phyloP scores from a whole-genome alignment of 2,329 filamentous ascomycete genomes.

The Raffaelea deltoideospora region DNA sequence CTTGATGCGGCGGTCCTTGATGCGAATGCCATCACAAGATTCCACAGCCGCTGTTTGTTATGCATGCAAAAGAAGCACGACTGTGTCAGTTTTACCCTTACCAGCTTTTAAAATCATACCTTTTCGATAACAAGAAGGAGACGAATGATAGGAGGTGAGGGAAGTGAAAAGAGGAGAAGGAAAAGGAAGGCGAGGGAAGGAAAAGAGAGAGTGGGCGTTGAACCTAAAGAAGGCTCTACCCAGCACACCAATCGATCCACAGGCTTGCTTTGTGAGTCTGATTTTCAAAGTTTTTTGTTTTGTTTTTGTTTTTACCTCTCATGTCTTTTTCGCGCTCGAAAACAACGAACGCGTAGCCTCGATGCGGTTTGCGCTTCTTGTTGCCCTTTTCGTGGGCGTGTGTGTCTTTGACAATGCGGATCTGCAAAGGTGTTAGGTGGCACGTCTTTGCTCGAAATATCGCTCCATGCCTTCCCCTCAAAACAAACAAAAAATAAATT shows the following conservation, averaged over 20 bases:
- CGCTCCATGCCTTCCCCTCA: conserved; percentile 1
- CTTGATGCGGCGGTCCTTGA: conserved; percentile 82
- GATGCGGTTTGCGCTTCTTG: conserved; percentile 68
- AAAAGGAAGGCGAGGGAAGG: no score
- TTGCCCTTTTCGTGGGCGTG: conserved; percentile 53
- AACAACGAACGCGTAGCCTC: conserved; percentile 91
- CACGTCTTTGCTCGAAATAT: no score
- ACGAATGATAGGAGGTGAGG: conserved; percentile 20
- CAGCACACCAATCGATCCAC: no score
- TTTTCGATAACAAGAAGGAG: conserved; percentile 14
- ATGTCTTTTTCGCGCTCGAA: conserved; percentile 97
- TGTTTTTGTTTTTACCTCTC: conserved; percentile 60
- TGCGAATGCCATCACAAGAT: conserved; percentile 69
- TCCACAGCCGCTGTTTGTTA: conserved; percentile 73
- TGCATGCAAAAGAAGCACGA: no score
- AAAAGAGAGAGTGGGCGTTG: no score
- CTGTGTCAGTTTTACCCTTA: conserved; percentile 57
- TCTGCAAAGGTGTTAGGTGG: conserved; percentile 45
- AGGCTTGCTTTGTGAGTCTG: no score
- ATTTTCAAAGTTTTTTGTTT: no score
- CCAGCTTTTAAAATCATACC: conserved; percentile 26
- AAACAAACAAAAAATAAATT: neutral
- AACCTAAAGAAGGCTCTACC: no score
- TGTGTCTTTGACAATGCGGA: conserved; percentile 72
- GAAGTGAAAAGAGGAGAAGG: conserved; percentile 25